A percentile compares a stretch with the other conserved stretches of the same genome.
These are phyloP conservation scores for Fusarium foetens DNA, from an alignment of 2,329 filamentous ascomycete species.

Conservation along the genomic window DNA sequence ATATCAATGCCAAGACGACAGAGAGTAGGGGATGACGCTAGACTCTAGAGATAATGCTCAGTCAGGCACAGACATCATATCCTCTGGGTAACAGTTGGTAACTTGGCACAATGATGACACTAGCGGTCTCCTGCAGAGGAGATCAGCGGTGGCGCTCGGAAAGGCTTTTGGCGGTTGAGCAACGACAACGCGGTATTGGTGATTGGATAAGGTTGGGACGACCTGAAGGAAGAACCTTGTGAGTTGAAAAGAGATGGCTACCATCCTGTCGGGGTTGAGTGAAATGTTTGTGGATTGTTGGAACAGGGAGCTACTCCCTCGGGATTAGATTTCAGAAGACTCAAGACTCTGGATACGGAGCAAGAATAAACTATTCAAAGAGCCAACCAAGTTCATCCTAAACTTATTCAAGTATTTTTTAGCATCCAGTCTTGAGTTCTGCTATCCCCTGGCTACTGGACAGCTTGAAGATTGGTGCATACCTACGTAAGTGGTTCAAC, in stretches of 20 bases:
- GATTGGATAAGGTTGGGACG: not conserved
- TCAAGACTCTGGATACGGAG: not conserved
- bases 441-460: not conserved
- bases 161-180: conserved; percentile 11
- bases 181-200: not conserved
- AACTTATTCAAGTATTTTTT: not conserved
- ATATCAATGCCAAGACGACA: conserved; percentile 7
- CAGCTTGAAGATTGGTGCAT: not conserved
- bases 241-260: conserved; percentile 20
- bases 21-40: conserved; percentile 4
- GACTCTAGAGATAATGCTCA: not conserved
- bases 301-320: not conserved
- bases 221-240: not conserved
- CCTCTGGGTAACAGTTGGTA: conserved; percentile 2
- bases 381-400: not conserved
- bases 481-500: not conserved
- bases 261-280: not conserved
- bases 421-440: not conserved
- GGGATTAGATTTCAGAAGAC: not conserved
- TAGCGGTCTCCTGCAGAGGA: conserved; percentile 29
- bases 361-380: not conserved
- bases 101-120: conserved; percentile 21
- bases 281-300: not conserved
- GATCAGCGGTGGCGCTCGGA: conserved; percentile 36
- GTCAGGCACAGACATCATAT: conserved; percentile 11